Conservation (phyloP, 495 filamentous ascomycete species). For the Penicillium antarcticum region DNA sequence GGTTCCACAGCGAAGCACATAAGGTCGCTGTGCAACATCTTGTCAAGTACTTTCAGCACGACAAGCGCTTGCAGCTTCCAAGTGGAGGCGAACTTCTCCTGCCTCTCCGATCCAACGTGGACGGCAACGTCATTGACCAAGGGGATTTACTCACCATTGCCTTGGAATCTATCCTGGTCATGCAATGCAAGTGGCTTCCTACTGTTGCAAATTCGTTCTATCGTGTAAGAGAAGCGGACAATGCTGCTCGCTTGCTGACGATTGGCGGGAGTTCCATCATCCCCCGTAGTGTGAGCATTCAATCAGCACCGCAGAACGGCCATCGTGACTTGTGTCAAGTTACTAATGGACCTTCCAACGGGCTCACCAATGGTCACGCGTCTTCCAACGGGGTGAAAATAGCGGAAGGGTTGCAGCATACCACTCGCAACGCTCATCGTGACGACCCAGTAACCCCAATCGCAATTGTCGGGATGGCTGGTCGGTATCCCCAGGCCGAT, state of each 20-base stretch:
- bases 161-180: neutral
- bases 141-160: neutral
- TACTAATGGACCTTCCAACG: no score
- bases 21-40: neutral
- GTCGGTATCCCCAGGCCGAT: conserved; percentile 36
- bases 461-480: conserved; percentile 44
- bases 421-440: no score
- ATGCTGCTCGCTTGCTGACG: no score
- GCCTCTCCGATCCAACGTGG: neutral
- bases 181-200: neutral
- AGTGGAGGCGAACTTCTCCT: neutral
- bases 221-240: neutral
- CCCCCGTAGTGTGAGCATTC: no score
- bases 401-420: no score
- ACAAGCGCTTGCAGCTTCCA: neutral
- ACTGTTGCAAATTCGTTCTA: neutral
- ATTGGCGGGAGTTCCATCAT: no score
- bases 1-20: neutral
- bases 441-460: conserved; percentile 10
- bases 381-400: no score
- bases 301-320: no score
- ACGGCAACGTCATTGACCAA: neutral
- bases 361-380: no score
- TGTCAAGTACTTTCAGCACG: neutral
- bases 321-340: no score